Evolutionary conservation across 306 rosid species (phyloP).

Genomic region (Trichosanthes cucumerina): DNA sequence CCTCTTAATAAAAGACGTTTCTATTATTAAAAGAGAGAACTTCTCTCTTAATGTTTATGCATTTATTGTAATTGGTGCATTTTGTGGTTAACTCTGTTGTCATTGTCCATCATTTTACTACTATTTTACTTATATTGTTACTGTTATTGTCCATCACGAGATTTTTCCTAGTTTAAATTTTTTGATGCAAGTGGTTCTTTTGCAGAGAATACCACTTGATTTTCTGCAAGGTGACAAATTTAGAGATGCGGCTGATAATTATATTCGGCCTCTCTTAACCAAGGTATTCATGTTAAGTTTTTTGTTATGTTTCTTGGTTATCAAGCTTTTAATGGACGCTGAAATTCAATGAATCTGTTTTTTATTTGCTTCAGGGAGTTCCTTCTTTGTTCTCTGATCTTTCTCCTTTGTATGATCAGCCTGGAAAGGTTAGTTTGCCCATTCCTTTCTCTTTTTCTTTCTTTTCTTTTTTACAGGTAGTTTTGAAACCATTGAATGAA

Average conservation of each 20-base stretch:
- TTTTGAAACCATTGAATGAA: not conserved
- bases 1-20: not conserved
- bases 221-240: slow-evolving; percentile 76
- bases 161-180: not conserved
- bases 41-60: not conserved
- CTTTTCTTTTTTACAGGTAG: not conserved
- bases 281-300: slow-evolving; percentile 43
- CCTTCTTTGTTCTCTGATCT: slow-evolving; percentile 95
- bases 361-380: slow-evolving; percentile 64
- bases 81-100: not conserved
- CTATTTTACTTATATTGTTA: not conserved
- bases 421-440: slow-evolving; percentile 61
- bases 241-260: slow-evolving; percentile 79
- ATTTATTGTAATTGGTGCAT: not conserved
- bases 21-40: not conserved
- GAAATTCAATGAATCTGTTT: slow-evolving; percentile 5
- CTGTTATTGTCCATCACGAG: not conserved
- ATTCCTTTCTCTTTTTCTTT: slow-evolving; percentile 1
- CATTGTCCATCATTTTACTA: not conserved
- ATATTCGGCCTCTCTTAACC: slow-evolving; percentile 82
- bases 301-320: not conserved
- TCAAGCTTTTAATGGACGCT: slow-evolving; percentile 11
- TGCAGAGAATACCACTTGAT: slow-evolving; percentile 95
- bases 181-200: slow-evolving; percentile 12
- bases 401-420: slow-evolving; percentile 83